phyloP scores from a whole-genome alignment of 75 land plant species.

The Isoetes taiwanensis region DNA sequence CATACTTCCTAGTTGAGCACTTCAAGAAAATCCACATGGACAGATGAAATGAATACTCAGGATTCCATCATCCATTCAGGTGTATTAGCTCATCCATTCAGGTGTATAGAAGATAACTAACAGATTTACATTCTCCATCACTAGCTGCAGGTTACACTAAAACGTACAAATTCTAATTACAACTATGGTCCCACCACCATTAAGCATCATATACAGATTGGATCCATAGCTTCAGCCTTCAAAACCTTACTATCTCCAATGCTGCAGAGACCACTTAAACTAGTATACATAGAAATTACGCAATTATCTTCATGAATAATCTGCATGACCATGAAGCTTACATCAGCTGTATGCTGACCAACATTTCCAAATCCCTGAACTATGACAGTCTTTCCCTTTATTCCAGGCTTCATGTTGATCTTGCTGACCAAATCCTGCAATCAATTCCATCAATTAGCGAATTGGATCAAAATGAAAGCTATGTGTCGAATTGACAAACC shows the following conservation, averaged over 20 bases:
- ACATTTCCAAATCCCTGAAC: conserved; percentile 34
- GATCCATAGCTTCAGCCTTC: too few species aligned
- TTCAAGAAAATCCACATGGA: neutral
- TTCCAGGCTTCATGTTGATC: conserved; percentile 15
- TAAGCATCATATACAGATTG: too few species aligned
- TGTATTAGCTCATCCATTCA: neutral
- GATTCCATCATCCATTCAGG: neutral
- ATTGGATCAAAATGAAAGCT: neutral
- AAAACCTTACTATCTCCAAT: too few species aligned
- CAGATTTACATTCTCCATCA: too few species aligned
- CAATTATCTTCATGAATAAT: neutral
- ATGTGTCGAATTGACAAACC: conserved; percentile 9
- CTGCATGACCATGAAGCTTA: conserved; percentile 4
- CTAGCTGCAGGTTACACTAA: too few species aligned
- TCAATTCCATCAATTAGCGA: neutral
- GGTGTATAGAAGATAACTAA: neutral
- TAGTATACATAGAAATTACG: too few species aligned
- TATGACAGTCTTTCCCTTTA: conserved; percentile 23
- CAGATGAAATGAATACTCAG: neutral
- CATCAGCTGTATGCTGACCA: conserved; percentile 26
- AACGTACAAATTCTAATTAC: too few species aligned
- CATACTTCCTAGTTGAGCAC: too few species aligned
- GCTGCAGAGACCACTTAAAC: too few species aligned
- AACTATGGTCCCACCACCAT: too few species aligned
- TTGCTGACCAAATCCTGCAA: conserved; percentile 14